Percentiles rank a stretch among this genome's conserved stretches.
phyloP scores from a whole-genome alignment of 2,329 filamentous ascomycete genomes.

The Capronia epimyces region DNA sequence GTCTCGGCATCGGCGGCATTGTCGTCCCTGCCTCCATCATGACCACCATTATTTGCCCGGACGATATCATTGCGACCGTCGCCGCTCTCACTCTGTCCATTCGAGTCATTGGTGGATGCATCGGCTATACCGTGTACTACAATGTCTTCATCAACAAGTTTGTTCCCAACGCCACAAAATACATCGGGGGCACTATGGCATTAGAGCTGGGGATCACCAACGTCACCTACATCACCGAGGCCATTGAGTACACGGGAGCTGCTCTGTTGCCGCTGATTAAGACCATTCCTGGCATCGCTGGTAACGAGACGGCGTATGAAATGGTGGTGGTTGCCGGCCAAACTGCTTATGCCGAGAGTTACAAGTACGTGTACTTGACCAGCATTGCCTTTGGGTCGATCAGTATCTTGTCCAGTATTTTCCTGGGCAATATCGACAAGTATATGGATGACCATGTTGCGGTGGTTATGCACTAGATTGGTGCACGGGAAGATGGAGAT shows the following conservation, averaged over 20 bases:
- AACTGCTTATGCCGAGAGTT: slow-evolving; percentile 53
- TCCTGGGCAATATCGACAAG: slow-evolving; percentile 54
- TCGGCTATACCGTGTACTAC: slow-evolving; percentile 59
- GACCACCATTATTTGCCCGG: slow-evolving; percentile 63
- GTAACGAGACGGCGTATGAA: slow-evolving; percentile 44
- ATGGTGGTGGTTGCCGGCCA: slow-evolving; percentile 53
- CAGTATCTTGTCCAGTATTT: slow-evolving; percentile 53
- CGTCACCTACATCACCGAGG: slow-evolving; percentile 42
- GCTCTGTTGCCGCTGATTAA: slow-evolving; percentile 52
- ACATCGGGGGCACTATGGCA: slow-evolving; percentile 50
- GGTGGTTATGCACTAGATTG: slow-evolving; percentile 41
- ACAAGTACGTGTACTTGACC: slow-evolving; percentile 57
- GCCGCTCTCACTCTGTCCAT: slow-evolving; percentile 64
- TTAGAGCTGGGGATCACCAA: slow-evolving; percentile 48
- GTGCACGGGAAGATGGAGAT: background rate
- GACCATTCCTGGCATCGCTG: slow-evolving; percentile 46
- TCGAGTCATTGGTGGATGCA: slow-evolving; percentile 61
- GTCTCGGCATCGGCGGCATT: slow-evolving; percentile 62
- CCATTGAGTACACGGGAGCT: slow-evolving; percentile 50
- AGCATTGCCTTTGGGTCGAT: slow-evolving; percentile 58
- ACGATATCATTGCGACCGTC: slow-evolving; percentile 64
- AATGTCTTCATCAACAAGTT: slow-evolving; percentile 47
- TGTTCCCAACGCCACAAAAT: slow-evolving; percentile 41
- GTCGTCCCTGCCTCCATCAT: slow-evolving; percentile 64
- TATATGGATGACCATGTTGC: slow-evolving; percentile 57